These are phyloP conservation scores for Leccinum longicurvipes DNA, from an alignment of 768 basidiomycete species.

Conservation along the genomic window DNA sequence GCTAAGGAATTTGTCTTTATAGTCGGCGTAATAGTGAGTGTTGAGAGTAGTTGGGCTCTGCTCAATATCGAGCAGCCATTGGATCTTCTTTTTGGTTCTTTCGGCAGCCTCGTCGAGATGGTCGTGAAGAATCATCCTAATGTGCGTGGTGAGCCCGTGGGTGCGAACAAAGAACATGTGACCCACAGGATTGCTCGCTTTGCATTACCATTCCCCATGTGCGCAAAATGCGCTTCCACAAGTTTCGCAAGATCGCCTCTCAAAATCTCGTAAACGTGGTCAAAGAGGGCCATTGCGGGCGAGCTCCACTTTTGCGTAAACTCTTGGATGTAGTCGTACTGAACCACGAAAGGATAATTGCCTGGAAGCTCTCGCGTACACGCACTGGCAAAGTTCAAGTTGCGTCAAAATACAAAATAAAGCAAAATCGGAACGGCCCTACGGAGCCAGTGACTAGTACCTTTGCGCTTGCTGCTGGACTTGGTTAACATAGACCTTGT, in stretches of 20 bases:
- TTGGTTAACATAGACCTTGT: slow-evolving; percentile 48
- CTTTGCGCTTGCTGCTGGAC: slow-evolving; percentile 44
- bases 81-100: slow-evolving; percentile 38
- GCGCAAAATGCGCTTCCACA: slow-evolving; percentile 46
- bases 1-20: slow-evolving; percentile 45
- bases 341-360: slow-evolving; percentile 62
- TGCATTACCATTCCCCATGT: slow-evolving; percentile 51
- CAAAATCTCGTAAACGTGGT: slow-evolving; percentile 36
- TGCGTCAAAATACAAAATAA: neutral
- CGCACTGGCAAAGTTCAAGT: slow-evolving; percentile 40
- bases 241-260: slow-evolving; percentile 39
- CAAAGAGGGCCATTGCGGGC: slow-evolving; percentile 48
- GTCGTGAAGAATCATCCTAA: slow-evolving; percentile 50
- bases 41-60: slow-evolving; percentile 50
- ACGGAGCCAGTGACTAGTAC: slow-evolving; percentile 35
- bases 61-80: slow-evolving; percentile 51
- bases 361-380: slow-evolving; percentile 70
- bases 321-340: slow-evolving; percentile 44
- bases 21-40: slow-evolving; percentile 48
- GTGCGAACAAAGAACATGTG: accelerated
- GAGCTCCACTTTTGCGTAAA: slow-evolving; percentile 46
- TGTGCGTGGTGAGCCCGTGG: neutral
- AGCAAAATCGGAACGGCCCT: neutral
- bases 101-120: slow-evolving; percentile 45
- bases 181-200: slow-evolving; percentile 48